Evolutionary conservation across 1,139 yeast genomes (phyloP).

Genomic region (Saccharomycopsis hybrid): DNA sequence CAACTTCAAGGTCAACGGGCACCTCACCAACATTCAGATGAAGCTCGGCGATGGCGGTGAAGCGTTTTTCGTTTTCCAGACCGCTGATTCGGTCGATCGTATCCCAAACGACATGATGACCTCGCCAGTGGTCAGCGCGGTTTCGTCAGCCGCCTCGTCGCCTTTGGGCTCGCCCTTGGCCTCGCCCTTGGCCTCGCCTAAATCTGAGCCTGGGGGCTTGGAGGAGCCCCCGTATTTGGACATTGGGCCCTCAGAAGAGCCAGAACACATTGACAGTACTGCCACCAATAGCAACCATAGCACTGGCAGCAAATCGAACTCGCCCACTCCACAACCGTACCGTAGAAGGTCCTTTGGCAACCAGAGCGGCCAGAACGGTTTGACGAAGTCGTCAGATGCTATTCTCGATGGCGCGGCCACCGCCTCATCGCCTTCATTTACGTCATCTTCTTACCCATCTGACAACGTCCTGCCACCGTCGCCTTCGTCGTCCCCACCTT

Average conservation of each 20-base stretch:
- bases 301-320: too few species aligned
- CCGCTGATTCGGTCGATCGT: slow-evolving; percentile 46
- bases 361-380: too few species aligned
- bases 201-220: slow-evolving; percentile 17
- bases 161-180: too few species aligned
- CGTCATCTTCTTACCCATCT: too few species aligned
- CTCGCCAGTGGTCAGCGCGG: slow-evolving; percentile 86
- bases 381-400: not conserved
- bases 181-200: slow-evolving; percentile 20
- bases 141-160: slow-evolving; percentile 56
- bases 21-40: slow-evolving; percentile 82
- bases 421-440: not conserved
- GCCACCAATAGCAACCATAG: not conserved
- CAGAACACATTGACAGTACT: too few species aligned
- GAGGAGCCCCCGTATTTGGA: slow-evolving; percentile 18
- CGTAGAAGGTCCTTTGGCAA: too few species aligned
- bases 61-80: slow-evolving; percentile 94
- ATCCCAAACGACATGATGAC: slow-evolving; percentile 79
- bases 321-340: too few species aligned
- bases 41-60: slow-evolving; percentile 97
- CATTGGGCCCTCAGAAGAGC: slow-evolving; percentile 10
- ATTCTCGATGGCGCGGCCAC: not conserved
- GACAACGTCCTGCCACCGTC: too few species aligned
- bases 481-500: not conserved
- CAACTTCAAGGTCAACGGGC: slow-evolving; percentile 79